Evolutionary conservation across 208 protist species (phyloP).

Genomic region (Crithidia bombi): DNA sequence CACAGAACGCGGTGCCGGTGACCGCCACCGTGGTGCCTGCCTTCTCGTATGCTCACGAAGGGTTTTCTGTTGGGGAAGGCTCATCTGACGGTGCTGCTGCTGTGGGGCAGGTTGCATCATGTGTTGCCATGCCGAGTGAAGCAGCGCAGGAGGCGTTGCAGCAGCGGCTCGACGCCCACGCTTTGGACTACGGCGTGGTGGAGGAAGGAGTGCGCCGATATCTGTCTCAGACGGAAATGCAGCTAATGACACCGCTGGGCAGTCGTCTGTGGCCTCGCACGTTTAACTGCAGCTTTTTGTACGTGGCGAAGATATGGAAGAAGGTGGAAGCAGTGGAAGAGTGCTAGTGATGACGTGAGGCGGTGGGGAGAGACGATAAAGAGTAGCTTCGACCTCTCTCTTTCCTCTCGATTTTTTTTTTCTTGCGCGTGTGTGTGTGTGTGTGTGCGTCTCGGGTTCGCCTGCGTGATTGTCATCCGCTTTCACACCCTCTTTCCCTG

Average conservation of each 20-base stretch:
- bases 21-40: slow-evolving; percentile 24
- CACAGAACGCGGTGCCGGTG: neutral
- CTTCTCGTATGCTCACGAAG: slow-evolving; percentile 38
- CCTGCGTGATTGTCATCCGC: no score
- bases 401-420: neutral
- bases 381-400: neutral
- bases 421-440: neutral
- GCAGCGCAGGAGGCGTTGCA: slow-evolving; percentile 19
- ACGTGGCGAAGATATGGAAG: slow-evolving; percentile 83
- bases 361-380: neutral
- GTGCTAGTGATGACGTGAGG: neutral
- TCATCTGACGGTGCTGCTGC: neutral
- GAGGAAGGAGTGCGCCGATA: slow-evolving; percentile 21
- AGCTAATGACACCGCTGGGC: slow-evolving; percentile 8
- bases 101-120: slow-evolving; percentile 27
- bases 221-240: neutral
- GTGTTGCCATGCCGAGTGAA: slow-evolving; percentile 18
- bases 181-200: slow-evolving; percentile 35
- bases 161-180: slow-evolving; percentile 26
- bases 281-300: slow-evolving; percentile 82
- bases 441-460: no score
- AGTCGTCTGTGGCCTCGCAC: slow-evolving; percentile 72
- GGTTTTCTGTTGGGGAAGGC: neutral
- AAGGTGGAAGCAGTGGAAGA: neutral
- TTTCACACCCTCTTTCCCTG: neutral